Percentiles rank a stretch among this genome's conserved stretches.
phyloP scores from a whole-genome alignment of 345 rosid genomes.

The Salix udensis region DNA sequence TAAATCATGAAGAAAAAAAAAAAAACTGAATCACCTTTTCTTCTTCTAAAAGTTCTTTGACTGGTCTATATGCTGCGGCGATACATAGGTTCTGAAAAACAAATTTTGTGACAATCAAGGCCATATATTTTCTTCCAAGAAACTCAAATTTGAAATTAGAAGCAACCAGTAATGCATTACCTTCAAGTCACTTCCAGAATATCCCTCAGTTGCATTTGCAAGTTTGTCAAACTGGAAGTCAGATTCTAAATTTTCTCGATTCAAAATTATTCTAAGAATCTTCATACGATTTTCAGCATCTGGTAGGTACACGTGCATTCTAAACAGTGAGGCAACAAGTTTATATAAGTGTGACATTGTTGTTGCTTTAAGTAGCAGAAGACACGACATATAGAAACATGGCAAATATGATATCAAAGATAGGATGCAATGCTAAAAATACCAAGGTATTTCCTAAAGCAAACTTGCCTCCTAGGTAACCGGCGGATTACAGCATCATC shows the following conservation, averaged over 20 bases:
- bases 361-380: neutral
- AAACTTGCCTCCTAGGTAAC: constrained; percentile 81
- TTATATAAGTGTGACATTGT: constrained; percentile 11
- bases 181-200: constrained; percentile 99
- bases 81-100: constrained; percentile 78
- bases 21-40: constrained; percentile 52
- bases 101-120: constrained; percentile 2
- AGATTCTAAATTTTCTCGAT: constrained; percentile 57
- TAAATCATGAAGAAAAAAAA: neutral
- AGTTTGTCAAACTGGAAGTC: constrained; percentile 61
- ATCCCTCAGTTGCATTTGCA: constrained; percentile 86
- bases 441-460: neutral
- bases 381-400: neutral
- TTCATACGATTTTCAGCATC: constrained; percentile 86
- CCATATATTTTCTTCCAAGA: neutral
- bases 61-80: constrained; percentile 96
- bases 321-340: constrained; percentile 26
- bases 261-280: constrained; percentile 73
- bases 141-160: constrained; percentile 3
- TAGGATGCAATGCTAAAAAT: neutral
- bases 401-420: neutral
- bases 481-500: constrained; percentile 98
- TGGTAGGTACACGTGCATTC: constrained; percentile 93
- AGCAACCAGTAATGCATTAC: constrained; percentile 29
- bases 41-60: constrained; percentile 81